Conservation (phyloP, 768 basidiomycete species). For the Mycena pura region DNA sequence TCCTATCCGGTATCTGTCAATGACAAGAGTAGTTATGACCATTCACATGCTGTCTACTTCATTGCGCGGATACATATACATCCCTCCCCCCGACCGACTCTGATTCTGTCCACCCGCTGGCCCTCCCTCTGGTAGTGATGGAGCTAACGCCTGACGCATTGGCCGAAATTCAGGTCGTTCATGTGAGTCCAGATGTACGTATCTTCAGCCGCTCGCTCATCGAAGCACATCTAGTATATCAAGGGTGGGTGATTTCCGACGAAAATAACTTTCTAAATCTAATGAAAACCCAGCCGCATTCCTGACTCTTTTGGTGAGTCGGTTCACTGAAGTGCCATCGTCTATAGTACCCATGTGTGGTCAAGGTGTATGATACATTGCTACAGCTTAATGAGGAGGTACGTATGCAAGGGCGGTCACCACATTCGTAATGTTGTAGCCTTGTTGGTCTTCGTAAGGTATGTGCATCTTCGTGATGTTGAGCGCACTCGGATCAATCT, state of each 20-base stretch:
- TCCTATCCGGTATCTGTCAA: no score
- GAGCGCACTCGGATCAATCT: no score
- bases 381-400: slow-evolving; percentile 20
- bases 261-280: no score
- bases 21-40: no score
- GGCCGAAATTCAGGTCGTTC: slow-evolving; percentile 1
- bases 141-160: neutral
- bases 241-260: neutral
- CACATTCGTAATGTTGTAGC: no score
- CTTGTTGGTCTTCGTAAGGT: no score
- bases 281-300: neutral
- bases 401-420: no score
- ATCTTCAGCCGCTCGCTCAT: neutral
- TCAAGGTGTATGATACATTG: slow-evolving; percentile 17
- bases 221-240: neutral
- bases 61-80: no score
- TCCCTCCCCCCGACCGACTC: no score
- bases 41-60: neutral
- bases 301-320: slow-evolving; percentile 10
- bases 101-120: neutral
- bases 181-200: neutral
- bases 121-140: slow-evolving; percentile 17
- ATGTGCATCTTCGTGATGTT: no score
- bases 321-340: neutral
- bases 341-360: neutral